These are phyloP conservation scores for Globisporangium nunn DNA, from an alignment of 352 stramenopile species.

Conservation along the genomic window DNA sequence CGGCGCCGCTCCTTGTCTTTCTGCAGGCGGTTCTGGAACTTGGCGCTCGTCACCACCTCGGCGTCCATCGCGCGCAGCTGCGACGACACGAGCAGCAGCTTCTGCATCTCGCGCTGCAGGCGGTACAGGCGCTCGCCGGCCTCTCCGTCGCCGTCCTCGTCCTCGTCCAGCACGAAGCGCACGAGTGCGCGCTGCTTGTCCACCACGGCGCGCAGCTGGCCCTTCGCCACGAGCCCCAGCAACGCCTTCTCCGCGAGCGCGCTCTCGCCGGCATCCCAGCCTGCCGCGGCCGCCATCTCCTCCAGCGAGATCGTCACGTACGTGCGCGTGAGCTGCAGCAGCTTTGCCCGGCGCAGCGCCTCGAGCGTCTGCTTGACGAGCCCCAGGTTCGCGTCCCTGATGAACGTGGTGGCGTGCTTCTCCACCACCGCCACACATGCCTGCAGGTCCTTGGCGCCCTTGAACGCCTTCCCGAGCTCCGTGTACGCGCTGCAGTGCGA, in stretches of 20 bases:
- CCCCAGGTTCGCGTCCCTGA: conserved; percentile 58
- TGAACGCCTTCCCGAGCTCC: conserved; percentile 52
- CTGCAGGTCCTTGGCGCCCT: conserved; percentile 25
- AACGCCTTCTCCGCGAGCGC: conserved; percentile 52
- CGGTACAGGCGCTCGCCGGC: conserved; percentile 31
- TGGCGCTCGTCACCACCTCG: conserved; percentile 74
- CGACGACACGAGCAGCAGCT: conserved; percentile 54
- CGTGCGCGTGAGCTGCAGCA: conserved; percentile 69
- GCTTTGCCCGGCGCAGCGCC: conserved; percentile 59
- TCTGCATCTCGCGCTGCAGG: conserved; percentile 71
- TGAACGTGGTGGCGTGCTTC: conserved; percentile 39
- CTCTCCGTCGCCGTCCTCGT: conserved; percentile 30
- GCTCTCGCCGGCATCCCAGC: conserved; percentile 25
- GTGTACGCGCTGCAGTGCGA: conserved; percentile 55
- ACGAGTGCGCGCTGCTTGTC: conserved; percentile 76
- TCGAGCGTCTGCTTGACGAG: conserved; percentile 75
- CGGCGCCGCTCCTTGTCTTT: conserved; percentile 76
- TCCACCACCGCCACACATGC: conserved; percentile 26
- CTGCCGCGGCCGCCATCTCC: conserved; percentile 47
- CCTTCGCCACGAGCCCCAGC: conserved; percentile 40
- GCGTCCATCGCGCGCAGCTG: conserved; percentile 71
- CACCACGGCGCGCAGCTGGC: conserved; percentile 56
- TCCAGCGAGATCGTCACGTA: conserved; percentile 71
- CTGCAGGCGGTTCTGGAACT: conserved; percentile 66
- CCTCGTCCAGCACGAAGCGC: conserved; percentile 64